Evolutionary conservation across 768 basidiomycete species (phyloP), one percentile per base, ranked within the genome.

Genomic region (Tulasnella sp.): DNA sequence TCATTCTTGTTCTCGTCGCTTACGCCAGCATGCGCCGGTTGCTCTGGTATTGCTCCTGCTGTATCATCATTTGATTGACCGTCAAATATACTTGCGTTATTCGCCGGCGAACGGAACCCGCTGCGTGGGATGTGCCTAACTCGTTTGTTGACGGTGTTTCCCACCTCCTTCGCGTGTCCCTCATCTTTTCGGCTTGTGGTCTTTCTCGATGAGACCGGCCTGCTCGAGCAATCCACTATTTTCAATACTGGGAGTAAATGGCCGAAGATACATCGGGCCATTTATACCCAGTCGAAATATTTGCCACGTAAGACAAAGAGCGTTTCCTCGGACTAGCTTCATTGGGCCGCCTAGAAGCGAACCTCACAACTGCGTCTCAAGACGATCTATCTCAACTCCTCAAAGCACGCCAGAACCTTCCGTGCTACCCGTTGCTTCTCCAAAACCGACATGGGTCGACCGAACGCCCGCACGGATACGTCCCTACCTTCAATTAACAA

Each of bases 401-500:
- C 36, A 42, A 19, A 49, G 15, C 19, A 19, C 73, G 9, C 36
- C 73, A 5, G 36, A 58, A n/a, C 17, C 52, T 22, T 31, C 52
- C 75, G 76, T 36, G 15, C 14, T 64, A 25, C 11, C 40, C n/a
- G 54, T n/a, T n/a, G 49, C 77, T 80, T 34, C 76, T 36, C 73
- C 17, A 77, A 74, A 38, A 74, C 49, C 11, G 37, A 84, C 90
- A 83, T 94, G 92, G 92, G 86, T 92, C 34, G 91, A 91, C 79
- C 85, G 84, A 72, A 81, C 92, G 40, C 92, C 92, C 19, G 79
- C 82, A 6, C 85, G 84, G 82, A 78, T 88, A 39, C 87, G 85
- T 69, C 96, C 97, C 5, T 99, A 99, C 82, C 80, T 96, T 3
- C 90, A 92, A 81, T 85, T 99, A 34, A 92, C 91, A 67, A 89